Conservation (phyloP, 257 asterid species). For the Buddleja alternifolia region DNA sequence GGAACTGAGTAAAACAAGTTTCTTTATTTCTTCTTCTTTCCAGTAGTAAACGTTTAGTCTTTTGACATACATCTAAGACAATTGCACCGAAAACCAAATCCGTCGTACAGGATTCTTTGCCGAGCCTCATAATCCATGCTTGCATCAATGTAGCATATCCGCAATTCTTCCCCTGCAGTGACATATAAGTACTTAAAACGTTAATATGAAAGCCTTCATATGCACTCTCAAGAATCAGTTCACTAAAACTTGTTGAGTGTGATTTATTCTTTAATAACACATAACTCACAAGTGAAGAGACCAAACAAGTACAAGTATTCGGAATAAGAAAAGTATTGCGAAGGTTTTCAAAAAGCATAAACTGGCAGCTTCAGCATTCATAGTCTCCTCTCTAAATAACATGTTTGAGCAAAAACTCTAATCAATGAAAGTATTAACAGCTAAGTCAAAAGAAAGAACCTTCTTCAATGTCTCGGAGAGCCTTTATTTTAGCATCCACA, state of each 20-base stretch:
- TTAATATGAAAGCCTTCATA: not conserved
- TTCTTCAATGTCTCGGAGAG: conserved; percentile 75
- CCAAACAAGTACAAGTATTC: not conserved
- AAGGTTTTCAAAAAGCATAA: not conserved
- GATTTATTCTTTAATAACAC: no score
- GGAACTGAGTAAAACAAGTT: not conserved
- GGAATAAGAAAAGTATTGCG: not conserved
- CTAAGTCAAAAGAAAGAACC: conserved; percentile 43
- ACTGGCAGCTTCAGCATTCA: not conserved
- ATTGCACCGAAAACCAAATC: conserved; percentile 79
- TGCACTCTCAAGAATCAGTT: not conserved
- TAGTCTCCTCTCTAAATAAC: not conserved
- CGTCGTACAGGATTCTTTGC: conserved; percentile 54
- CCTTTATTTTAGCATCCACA: conserved; percentile 61
- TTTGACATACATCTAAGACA: conserved; percentile 71
- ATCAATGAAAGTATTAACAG: not conserved
- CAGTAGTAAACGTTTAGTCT: conserved; percentile 40
- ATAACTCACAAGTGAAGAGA: no score
- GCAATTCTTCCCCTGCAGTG: conserved; percentile 74
- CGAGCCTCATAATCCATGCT: conserved; percentile 83
- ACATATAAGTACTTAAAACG: conserved; percentile 23
- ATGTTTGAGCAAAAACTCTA: not conserved
- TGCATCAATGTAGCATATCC: conserved; percentile 83
- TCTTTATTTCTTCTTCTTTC: not conserved
- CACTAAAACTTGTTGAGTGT: not conserved